These are phyloP conservation scores for Pseudonectria buxi DNA, from an alignment of 2,329 filamentous ascomycete species.

Conservation along the genomic window DNA sequence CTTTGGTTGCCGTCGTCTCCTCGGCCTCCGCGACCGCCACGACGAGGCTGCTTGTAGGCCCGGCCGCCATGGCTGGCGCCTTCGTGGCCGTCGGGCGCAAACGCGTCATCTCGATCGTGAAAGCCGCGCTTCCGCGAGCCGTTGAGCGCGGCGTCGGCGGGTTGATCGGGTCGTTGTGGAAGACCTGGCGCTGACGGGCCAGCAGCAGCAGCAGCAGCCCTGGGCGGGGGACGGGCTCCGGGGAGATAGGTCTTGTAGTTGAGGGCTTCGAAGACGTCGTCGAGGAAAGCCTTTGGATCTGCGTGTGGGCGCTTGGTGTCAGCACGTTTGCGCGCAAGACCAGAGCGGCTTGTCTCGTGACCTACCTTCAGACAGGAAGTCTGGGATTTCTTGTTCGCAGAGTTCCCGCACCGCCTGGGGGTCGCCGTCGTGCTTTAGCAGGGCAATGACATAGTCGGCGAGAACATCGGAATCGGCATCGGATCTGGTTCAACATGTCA, in stretches of 20 bases:
- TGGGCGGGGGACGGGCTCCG: conserved; percentile 40
- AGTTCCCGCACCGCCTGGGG: conserved; percentile 57
- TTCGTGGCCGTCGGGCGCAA: conserved; percentile 19
- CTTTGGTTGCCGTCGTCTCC: conserved; percentile 18
- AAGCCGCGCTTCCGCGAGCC: conserved; percentile 31
- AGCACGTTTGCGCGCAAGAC: conserved; percentile 4
- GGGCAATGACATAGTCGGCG: conserved; percentile 75
- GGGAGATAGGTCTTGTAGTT: conserved; percentile 55
- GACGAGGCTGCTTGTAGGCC: conserved; percentile 53
- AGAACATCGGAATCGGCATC: conserved; percentile 77
- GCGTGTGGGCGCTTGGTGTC: conserved; percentile 1
- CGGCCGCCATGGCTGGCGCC: conserved; percentile 30
- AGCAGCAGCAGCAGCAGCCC: conserved; percentile 10
- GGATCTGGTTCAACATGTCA: conserved; percentile 43
- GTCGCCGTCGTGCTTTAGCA: conserved; percentile 64
- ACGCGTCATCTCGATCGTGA: conserved; percentile 22
- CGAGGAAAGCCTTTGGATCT: conserved; percentile 50
- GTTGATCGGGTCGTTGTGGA: conserved; percentile 10
- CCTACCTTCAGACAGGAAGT: conserved; percentile 63
- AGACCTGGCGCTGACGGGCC: not conserved
- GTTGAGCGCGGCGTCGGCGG: conserved; percentile 9
- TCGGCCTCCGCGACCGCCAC: conserved; percentile 36
- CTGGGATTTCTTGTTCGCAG: conserved; percentile 65
- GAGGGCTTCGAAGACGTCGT: conserved; percentile 64
- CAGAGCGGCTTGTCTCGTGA: not conserved